These are phyloP conservation scores for Perkinsus marinus DNA, from an alignment of 169 alveolate genomes.

Conservation along the genomic window DNA sequence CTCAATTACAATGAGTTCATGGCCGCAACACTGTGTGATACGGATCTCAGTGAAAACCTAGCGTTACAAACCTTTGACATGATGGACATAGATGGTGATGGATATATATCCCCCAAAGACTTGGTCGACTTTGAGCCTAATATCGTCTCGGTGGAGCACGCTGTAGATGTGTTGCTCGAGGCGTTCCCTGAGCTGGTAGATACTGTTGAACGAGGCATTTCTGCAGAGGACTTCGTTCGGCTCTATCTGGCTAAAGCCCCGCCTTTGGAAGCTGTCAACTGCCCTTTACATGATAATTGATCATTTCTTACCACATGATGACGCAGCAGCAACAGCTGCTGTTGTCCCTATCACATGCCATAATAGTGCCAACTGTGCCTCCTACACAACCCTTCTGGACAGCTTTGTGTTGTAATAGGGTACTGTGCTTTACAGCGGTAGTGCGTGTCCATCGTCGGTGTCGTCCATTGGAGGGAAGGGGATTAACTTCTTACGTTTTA, in stretches of 20 bases:
- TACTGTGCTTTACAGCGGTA: too few relatives aligned
- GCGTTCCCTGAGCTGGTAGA: not conserved
- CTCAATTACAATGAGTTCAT: conserved; percentile 43
- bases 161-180: not conserved
- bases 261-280: not conserved
- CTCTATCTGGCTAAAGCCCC: not conserved
- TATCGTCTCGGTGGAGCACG: not conserved
- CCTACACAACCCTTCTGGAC: too few relatives aligned
- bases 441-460: too few relatives aligned
- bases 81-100: not conserved
- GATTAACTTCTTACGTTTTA: too few relatives aligned
- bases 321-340: too few relatives aligned
- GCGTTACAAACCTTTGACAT: not conserved
- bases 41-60: not conserved
- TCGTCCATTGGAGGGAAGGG: too few relatives aligned
- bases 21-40: conserved; percentile 28
- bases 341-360: too few relatives aligned
- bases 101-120: not conserved
- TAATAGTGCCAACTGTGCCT: too few relatives aligned
- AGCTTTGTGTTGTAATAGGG: too few relatives aligned
- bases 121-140: not conserved
- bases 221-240: not conserved
- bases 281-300: not conserved
- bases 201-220: not conserved
- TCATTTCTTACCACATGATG: too few relatives aligned